Evolutionary conservation across 192 early-diverging fungal genomes (phyloP).

Genomic region (Rhizophagus clarus): DNA sequence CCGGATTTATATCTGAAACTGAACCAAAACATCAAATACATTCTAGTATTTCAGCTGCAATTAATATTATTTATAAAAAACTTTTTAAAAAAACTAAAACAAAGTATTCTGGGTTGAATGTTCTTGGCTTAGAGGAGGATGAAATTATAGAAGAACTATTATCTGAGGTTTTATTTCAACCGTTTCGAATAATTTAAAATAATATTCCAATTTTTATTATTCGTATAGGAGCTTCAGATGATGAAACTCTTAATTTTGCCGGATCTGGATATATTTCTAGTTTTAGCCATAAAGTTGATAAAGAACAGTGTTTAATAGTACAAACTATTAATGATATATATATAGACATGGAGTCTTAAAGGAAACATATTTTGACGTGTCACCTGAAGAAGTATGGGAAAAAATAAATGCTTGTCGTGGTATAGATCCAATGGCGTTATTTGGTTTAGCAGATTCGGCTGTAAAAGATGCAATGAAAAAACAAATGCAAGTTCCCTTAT

Average conservation of each 20-base stretch:
- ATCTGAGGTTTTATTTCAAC: neutral
- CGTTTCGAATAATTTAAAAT: neutral
- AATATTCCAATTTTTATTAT: conserved; percentile 1
- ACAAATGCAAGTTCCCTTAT: neutral
- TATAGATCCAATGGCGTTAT: neutral
- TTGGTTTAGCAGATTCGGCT: neutral
- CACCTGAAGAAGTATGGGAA: conserved; percentile 9
- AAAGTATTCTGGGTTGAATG: neutral
- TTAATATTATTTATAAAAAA: conserved; percentile 8
- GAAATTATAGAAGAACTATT: conserved; percentile 7
- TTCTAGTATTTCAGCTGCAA: conserved; percentile 1
- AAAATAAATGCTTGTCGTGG: neutral
- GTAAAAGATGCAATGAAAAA: neutral
- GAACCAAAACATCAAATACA: conserved; percentile 1
- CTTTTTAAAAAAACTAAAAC: conserved; percentile 12
- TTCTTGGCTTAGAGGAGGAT: neutral
- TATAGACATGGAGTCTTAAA: neutral
- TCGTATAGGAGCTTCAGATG: neutral
- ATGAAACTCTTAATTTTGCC: conserved; percentile 3
- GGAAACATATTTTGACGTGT: neutral
- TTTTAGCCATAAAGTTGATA: neutral
- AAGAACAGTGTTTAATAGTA: neutral
- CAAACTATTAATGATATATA: conserved; percentile 8
- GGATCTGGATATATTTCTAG: conserved; percentile 6
- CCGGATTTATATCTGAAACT: conserved; percentile 6